A percentile compares a stretch with the other conserved stretches of the same genome.
phyloP scores from a whole-genome alignment of 139 green algal species.

The Choricystis sp. region DNA sequence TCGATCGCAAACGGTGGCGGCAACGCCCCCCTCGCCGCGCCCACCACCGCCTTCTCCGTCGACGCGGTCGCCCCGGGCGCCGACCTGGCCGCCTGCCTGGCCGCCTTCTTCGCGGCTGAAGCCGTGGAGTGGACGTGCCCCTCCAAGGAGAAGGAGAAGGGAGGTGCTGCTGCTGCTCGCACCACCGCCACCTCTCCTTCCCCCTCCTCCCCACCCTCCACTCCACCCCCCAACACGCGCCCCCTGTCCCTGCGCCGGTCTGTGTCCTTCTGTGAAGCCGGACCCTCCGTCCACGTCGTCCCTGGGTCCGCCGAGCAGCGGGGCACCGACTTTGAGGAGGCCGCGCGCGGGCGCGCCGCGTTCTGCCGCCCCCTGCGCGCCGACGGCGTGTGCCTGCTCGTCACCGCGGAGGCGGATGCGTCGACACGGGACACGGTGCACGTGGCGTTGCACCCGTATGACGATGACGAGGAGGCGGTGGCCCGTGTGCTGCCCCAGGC shows the following conservation, averaged over 20 bases:
- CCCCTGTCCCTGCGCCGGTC: background rate
- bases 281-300: conserved; percentile 18
- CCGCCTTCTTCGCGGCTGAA: conserved; percentile 31
- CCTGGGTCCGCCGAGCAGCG: conserved; percentile 37
- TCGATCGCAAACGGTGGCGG: background rate
- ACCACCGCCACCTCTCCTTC: background rate
- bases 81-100: conserved; percentile 15
- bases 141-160: conserved; percentile 9
- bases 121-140: conserved; percentile 31
- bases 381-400: conserved; percentile 4
- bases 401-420: conserved; percentile 3
- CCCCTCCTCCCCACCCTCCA: background rate
- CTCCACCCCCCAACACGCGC: background rate
- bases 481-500: background rate
- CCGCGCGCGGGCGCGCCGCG: conserved; percentile 15
- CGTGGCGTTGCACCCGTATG: conserved; percentile 5
- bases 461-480: conserved; percentile 1
- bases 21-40: background rate
- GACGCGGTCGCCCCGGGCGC: background rate
- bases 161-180: no score
- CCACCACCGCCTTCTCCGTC: background rate
- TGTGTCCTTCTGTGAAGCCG: conserved; percentile 12
- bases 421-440: conserved; percentile 3
- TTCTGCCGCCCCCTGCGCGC: conserved; percentile 19
- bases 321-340: conserved; percentile 22